Evolutionary conservation across 345 rosid genomes (phyloP).

Genomic region (Murraya koenigii): DNA sequence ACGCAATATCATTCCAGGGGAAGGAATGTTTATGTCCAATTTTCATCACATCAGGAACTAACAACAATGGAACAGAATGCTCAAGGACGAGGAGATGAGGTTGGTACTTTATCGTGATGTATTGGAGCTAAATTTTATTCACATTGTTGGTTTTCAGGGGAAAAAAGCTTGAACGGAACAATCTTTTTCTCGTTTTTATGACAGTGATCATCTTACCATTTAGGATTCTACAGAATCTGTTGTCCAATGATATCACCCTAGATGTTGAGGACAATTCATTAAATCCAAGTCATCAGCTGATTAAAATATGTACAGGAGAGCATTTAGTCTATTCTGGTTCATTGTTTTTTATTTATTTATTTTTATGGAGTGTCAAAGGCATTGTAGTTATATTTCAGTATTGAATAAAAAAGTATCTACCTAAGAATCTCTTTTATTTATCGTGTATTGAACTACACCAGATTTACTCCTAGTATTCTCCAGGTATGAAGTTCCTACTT

Average conservation of each 20-base stretch:
- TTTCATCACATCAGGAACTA: conserved; percentile 98
- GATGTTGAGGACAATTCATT: neutral
- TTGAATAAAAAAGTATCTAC: neutral
- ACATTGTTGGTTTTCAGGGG: neutral
- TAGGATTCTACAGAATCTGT: neutral
- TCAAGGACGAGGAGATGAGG: conserved; percentile 97
- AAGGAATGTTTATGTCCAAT: conserved; percentile 92
- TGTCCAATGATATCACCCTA: neutral
- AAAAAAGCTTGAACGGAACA: neutral
- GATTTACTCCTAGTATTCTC: neutral
- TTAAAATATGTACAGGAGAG: neutral
- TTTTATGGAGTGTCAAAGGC: neutral
- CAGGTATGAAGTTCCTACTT: neutral
- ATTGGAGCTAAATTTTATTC: neutral
- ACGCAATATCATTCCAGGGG: conserved; percentile 51
- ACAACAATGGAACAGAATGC: conserved; percentile 91
- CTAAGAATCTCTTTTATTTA: neutral
- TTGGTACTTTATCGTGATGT: conserved; percentile 32
- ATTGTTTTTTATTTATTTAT: neutral
- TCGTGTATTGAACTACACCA: neutral
- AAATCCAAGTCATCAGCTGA: neutral
- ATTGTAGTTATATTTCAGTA: neutral
- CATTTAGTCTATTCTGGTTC: neutral
- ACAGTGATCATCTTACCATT: neutral
- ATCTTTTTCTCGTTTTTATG: neutral